These are phyloP conservation scores for Carallia pectinifolia DNA, from an alignment of 345 rosid genomes.

Conservation along the genomic window DNA sequence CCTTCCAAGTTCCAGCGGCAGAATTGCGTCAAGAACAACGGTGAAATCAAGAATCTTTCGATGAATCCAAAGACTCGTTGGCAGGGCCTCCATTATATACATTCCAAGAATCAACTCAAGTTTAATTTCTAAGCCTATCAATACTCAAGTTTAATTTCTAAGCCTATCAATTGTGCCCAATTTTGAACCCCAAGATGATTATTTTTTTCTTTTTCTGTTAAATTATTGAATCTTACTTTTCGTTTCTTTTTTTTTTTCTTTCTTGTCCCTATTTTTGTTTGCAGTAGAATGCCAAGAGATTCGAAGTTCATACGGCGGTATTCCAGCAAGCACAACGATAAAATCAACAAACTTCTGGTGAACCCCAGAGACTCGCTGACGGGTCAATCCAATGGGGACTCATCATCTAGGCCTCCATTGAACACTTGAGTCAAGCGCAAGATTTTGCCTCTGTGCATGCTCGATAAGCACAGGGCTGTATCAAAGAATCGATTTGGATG, in stretches of 20 bases:
- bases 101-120: background rate
- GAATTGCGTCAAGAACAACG: no score
- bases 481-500: conserved; percentile 58
- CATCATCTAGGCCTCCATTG: conserved; percentile 61
- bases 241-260: no score
- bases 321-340: background rate
- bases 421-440: conserved; percentile 39
- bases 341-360: conserved; percentile 22
- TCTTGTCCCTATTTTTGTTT: background rate
- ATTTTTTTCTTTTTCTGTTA: background rate
- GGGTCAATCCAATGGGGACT: conserved; percentile 43
- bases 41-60: no score
- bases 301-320: background rate
- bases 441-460: conserved; percentile 60
- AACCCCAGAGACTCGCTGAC: conserved; percentile 49
- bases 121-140: background rate
- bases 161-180: no score
- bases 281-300: background rate
- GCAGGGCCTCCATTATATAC: background rate
- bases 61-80: no score
- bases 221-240: no score
- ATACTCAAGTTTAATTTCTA: no score
- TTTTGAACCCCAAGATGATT: no score
- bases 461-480: conserved; percentile 53
- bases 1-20: no score